Base-by-base conservation (phyloP, 176 grass and related monocot genomes). In the Poa pratensis region DNA sequence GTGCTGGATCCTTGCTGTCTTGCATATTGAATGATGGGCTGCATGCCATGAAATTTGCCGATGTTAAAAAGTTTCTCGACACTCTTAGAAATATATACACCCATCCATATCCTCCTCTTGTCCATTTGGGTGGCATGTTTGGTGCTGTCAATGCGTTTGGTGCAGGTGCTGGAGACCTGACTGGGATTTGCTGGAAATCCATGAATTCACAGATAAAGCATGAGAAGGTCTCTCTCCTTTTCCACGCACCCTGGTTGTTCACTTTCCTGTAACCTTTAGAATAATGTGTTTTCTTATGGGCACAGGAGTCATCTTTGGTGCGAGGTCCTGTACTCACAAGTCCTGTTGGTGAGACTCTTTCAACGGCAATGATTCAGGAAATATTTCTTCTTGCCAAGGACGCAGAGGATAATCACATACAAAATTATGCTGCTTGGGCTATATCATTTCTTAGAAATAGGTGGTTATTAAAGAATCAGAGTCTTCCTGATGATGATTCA, bases 341-440 rank as follows among this genome's bases (percentile, higher is more conserved):
- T 88, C 88, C 88, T 90, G 49, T 77, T 80, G 75, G 91, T 78
- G 93, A 95, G 91, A 92, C 79, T 75, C 82, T 97, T 43, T 89
- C 89, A 73, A 91, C 82, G 24, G 80, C 88, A 76, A 90, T 94
- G 83, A 42, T 94, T 89, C 96, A 90, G 81, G 93, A 94, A 90
- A 92, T 95, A 61, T 94, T 94, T 94, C 86, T 98, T 79, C 88
- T 98, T 72, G 89, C 96, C 51, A 98, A 95, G 86, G 88, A 92
- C 40, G 84, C 83, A 65, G 84, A 89, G 78, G 91, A 98, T 94
- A 87, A 86, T 42, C 69, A 90, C 28, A 88, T 91, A 84, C 75
- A 68, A 87, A 85, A 87, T 80, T 90, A 86, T 88, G 91, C 93
- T 89, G 88, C 96, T 64, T 98, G 96, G 96, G 85, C 96, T 32